These are phyloP conservation scores for Crithidia bombi DNA, from an alignment of 208 protist species.

Conservation along the genomic window DNA sequence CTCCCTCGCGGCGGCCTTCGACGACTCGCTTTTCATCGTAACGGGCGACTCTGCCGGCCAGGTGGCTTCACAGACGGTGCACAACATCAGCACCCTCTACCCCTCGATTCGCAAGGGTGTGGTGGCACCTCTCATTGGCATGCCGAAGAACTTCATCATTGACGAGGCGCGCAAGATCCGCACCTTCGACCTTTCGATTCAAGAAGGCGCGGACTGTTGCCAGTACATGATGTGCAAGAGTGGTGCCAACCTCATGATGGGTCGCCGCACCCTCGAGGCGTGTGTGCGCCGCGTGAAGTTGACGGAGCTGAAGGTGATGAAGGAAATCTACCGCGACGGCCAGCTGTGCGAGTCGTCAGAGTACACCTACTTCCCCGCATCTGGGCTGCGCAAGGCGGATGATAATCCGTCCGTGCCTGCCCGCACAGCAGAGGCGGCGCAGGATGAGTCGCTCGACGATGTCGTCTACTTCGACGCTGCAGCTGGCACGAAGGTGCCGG, in stretches of 20 bases:
- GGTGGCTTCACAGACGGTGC: slow-evolving; percentile 86
- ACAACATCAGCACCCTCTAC: slow-evolving; percentile 84
- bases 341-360: slow-evolving; percentile 43
- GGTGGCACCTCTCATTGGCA: slow-evolving; percentile 69
- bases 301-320: slow-evolving; percentile 62
- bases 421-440: background rate
- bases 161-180: slow-evolving; percentile 66
- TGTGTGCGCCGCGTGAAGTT: slow-evolving; percentile 59
- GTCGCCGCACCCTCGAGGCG: slow-evolving; percentile 51
- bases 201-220: slow-evolving; percentile 86
- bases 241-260: slow-evolving; percentile 79
- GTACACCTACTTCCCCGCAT: slow-evolving; percentile 45
- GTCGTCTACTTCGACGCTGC: slow-evolving; percentile 79
- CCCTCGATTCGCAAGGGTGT: slow-evolving; percentile 66
- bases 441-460: slow-evolving; percentile 24
- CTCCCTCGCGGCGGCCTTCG: slow-evolving; percentile 57
- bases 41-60: slow-evolving; percentile 81
- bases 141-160: slow-evolving; percentile 76
- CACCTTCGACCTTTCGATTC: slow-evolving; percentile 75
- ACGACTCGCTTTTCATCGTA: slow-evolving; percentile 68
- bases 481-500: slow-evolving; percentile 63
- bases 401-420: slow-evolving; percentile 12
- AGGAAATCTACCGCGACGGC: slow-evolving; percentile 65
- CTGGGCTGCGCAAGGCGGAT: slow-evolving; percentile 38
- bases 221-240: slow-evolving; percentile 92